phyloP scores from a whole-genome alignment of 1,284 basidiomycete genomes.

The Leccinum insolens region DNA sequence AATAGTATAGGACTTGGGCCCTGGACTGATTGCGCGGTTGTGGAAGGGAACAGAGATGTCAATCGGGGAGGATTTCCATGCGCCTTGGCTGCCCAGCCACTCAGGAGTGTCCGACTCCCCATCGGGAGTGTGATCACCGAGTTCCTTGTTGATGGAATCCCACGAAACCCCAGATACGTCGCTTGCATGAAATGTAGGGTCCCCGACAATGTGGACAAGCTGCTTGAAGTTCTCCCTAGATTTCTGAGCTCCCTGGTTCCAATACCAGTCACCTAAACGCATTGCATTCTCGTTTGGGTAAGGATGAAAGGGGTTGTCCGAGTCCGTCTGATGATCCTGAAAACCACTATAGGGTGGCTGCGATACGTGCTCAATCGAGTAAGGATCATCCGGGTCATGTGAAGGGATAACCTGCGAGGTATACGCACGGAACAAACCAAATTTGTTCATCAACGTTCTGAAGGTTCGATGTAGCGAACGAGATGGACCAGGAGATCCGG shows the following conservation, averaged over 20 bases:
- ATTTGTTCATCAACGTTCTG: conserved; percentile 1
- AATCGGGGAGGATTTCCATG: conserved; percentile 1
- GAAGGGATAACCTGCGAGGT: background rate
- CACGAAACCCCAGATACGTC: background rate
- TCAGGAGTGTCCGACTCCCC: background rate
- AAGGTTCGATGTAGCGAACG: background rate
- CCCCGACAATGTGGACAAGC: background rate
- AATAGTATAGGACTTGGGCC: background rate
- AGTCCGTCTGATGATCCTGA: background rate
- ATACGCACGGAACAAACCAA: conserved; percentile 8
- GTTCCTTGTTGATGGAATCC: background rate
- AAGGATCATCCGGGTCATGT: conserved; percentile 5
- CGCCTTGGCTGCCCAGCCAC: background rate
- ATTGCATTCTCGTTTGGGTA: conserved; percentile 12
- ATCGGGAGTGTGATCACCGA: background rate
- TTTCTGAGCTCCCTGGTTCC: conserved; percentile 3
- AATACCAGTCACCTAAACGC: conserved; percentile 1
- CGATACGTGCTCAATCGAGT: background rate
- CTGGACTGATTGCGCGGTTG: background rate
- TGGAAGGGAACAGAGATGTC: background rate
- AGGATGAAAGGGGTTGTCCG: conserved; percentile 2
- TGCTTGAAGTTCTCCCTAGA: background rate
- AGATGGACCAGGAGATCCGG: background rate
- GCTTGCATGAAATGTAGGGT: background rate
- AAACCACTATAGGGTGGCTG: background rate